Percentiles rank a stretch among this genome's conserved stretches.
Evolutionary conservation across 2,329 filamentous ascomycete species (phyloP).

Genomic region (Epichloe festucae): DNA sequence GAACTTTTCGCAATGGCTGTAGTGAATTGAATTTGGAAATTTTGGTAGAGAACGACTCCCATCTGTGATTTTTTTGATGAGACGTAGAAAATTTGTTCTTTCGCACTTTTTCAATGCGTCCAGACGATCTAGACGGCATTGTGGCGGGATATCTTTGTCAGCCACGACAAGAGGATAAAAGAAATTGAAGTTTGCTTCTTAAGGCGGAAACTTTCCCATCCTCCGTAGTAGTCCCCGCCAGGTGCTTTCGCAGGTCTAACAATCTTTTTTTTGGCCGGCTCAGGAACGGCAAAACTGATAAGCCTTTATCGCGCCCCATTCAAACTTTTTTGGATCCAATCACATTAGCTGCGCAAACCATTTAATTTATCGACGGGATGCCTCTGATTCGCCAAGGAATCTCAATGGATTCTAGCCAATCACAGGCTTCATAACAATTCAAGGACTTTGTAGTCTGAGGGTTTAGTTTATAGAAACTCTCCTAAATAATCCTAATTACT

Average conservation of each 20-base stretch:
- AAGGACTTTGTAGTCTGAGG: too few relatives aligned
- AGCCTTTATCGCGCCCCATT: constrained; percentile 9
- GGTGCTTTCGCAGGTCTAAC: constrained; percentile 8
- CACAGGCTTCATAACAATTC: too few relatives aligned
- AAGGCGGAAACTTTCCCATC: background rate
- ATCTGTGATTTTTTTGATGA: constrained; percentile 74
- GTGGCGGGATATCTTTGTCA: constrained; percentile 19
- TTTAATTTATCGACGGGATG: too few relatives aligned
- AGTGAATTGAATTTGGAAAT: constrained; percentile 80
- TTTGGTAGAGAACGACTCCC: constrained; percentile 82
- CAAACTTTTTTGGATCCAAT: constrained; percentile 17
- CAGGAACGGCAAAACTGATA: constrained; percentile 24
- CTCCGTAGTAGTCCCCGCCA: constrained; percentile 5
- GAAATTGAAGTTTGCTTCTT: background rate
- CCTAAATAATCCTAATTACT: too few relatives aligned
- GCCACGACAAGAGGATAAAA: constrained; percentile 8
- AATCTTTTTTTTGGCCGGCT: constrained; percentile 22
- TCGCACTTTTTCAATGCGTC: constrained; percentile 54
- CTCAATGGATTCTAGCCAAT: too few relatives aligned
- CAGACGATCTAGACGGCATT: constrained; percentile 50
- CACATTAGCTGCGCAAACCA: constrained; percentile 17
- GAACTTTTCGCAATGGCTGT: constrained; percentile 82
- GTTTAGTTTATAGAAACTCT: too few relatives aligned
- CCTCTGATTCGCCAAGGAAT: too few relatives aligned
- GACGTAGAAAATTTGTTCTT: constrained; percentile 59